Evolutionary conservation across 73 alveolate species (phyloP).

Genomic region (Stentor roeselii): DNA sequence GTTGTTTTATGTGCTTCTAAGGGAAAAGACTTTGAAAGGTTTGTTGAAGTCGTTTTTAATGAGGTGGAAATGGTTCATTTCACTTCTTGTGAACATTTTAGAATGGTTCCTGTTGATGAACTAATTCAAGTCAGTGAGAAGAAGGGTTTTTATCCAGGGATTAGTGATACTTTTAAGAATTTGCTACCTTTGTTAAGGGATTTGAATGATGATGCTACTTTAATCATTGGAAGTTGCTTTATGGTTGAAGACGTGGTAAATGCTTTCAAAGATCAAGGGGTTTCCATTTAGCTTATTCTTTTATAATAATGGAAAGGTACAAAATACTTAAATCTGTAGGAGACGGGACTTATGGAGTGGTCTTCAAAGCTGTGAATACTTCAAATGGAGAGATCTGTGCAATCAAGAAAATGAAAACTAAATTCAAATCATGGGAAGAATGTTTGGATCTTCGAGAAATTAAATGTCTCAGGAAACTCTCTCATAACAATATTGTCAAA

Average conservation of each 20-base stretch:
- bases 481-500: conserved; percentile 78
- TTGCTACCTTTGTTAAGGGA: not conserved
- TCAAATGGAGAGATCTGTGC: conserved; percentile 81
- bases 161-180: not conserved
- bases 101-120: not conserved
- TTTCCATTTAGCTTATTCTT: not conserved
- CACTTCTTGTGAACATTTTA: conserved; percentile 4
- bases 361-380: conserved; percentile 75
- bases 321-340: conserved; percentile 46
- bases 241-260: not conserved
- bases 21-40: conserved; percentile 27
- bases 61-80: not conserved
- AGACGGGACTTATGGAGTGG: conserved; percentile 84
- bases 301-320: conserved; percentile 33
- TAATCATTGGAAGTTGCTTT: conserved; percentile 1
- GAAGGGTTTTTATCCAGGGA: not conserved
- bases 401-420: conserved; percentile 53
- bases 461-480: conserved; percentile 81
- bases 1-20: conserved; percentile 48
- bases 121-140: not conserved
- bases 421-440: conserved; percentile 95
- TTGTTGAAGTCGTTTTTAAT: not conserved
- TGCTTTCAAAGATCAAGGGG: not conserved
- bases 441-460: conserved; percentile 97
- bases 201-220: not conserved